A percentile compares a stretch with the other conserved stretches of the same genome.
Evolutionary conservation across 78 protist species (phyloP).

Genomic region (Dictyostelium capitatum): DNA sequence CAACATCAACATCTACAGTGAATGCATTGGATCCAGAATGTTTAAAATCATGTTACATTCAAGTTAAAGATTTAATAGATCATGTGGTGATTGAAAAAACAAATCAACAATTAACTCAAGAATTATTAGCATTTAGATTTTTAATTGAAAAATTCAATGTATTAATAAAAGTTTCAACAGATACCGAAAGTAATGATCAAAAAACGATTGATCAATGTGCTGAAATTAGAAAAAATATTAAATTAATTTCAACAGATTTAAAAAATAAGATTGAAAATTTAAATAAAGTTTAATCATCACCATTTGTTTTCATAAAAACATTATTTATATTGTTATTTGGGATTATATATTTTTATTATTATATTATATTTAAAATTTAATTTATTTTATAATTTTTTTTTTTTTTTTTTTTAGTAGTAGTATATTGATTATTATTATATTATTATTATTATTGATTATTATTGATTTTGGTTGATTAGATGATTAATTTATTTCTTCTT

Average conservation of each 20-base stretch:
- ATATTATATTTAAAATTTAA: slow-evolving; percentile 3
- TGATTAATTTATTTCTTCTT: not conserved
- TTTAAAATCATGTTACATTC: not conserved
- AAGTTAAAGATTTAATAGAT: not conserved
- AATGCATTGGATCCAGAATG: not conserved
- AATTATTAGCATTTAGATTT: not conserved
- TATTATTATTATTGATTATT: not conserved
- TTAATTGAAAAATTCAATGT: slow-evolving; percentile 11
- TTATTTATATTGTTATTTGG: too few relatives aligned
- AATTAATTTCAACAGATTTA: not conserved
- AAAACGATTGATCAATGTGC: not conserved
- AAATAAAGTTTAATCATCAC: too few relatives aligned
- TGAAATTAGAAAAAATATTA: not conserved
- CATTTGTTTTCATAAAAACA: too few relatives aligned
- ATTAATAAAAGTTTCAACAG: not conserved
- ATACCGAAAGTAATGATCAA: not conserved
- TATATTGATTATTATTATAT: slow-evolving; percentile 3
- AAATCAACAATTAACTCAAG: not conserved
- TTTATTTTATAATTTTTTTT: not conserved
- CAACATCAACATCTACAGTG: too few relatives aligned
- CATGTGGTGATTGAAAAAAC: not conserved
- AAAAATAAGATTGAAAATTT: not conserved
- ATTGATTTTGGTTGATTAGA: not conserved
- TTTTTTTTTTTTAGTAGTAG: not conserved
- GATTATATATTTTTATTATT: not conserved